Base-by-base conservation (phyloP, 1,284 basidiomycete species). In the Papiliotrema nemorosa region DNA sequence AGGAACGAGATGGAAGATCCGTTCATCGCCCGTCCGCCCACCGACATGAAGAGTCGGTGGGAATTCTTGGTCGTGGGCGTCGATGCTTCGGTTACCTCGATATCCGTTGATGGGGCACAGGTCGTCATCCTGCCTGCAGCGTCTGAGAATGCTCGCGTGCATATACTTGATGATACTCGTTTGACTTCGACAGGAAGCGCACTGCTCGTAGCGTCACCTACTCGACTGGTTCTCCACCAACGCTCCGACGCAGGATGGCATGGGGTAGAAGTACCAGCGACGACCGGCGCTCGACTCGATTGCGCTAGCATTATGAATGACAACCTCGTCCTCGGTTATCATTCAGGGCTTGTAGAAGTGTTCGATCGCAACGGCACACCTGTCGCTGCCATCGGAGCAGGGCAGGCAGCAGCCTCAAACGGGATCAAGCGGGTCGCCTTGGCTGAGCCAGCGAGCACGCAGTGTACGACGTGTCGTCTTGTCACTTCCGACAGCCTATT, bases 281-380 rank as follows among this genome's bases (percentile, higher is more conserved):
- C 37, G 10, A 13, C 36, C 3, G 46, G 39, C 5, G 60, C 64
- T 29, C 52, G 54, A 21, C 44, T 66, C n/a, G 53, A 57, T 5
- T 25, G 57, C 3, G 50, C 60, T 2, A 31, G 48, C 2, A 38
- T 51, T 45, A 9, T 34, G 18, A 14, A 50, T 18, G 38, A 55
- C 25, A 34, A 61, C 29, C 35, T 62, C n/a, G 66, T 57, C 5
- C 22, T 72, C 6, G 70, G 67, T 13, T 54, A 62, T 45, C 51
- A 55, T 1, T 69, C 67, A 3, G 70, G 70, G 1, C 43, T 50
- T 10, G 53, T 71, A 26, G 65, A 70, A 45, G 44, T 71, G 3
- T 64, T 64, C 42, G 68, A 72, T 44, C 44, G 52, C 9, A 36
- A 44, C 5, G 60, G 63, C 5, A 56, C 54, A 18, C 47, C 47